Evolutionary conservation across 1,139 yeast species (phyloP).

Genomic region (Suhomyces bribrorum): DNA sequence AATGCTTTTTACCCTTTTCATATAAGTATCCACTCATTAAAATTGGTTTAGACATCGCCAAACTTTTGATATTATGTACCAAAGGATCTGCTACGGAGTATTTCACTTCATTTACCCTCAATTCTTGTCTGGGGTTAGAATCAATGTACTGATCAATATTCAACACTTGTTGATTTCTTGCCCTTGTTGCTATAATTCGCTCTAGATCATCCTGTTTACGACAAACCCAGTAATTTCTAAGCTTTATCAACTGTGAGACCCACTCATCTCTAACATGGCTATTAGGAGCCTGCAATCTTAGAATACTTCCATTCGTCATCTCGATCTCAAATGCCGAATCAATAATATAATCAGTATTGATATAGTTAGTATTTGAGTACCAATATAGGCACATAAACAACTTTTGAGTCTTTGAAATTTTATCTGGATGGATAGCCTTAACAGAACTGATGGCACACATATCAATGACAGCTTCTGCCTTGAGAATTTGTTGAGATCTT

Average conservation of each 20-base stretch:
- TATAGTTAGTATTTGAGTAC: slow-evolving; percentile 30
- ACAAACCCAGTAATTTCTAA: slow-evolving; percentile 61
- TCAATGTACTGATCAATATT: slow-evolving; percentile 60
- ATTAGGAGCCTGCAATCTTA: slow-evolving; percentile 62
- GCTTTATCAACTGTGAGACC: slow-evolving; percentile 50
- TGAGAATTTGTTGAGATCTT: slow-evolving; percentile 53
- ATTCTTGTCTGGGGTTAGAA: slow-evolving; percentile 52
- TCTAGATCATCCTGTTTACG: slow-evolving; percentile 46
- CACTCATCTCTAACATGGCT: slow-evolving; percentile 58
- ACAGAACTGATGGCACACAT: slow-evolving; percentile 50
- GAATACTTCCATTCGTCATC: slow-evolving; percentile 45
- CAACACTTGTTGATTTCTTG: slow-evolving; percentile 48
- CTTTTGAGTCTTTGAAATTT: slow-evolving; percentile 34
- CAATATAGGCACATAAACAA: slow-evolving; percentile 46
- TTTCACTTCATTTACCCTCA: slow-evolving; percentile 55
- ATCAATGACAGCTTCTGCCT: slow-evolving; percentile 65
- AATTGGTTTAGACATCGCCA: slow-evolving; percentile 61
- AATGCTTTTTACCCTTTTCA: slow-evolving; percentile 68
- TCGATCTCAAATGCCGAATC: slow-evolving; percentile 56
- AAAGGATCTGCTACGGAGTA: slow-evolving; percentile 55
- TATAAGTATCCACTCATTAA: slow-evolving; percentile 64
- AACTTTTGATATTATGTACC: slow-evolving; percentile 55
- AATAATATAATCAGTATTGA: slow-evolving; percentile 32
- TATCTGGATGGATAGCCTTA: slow-evolving; percentile 26
- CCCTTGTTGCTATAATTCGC: slow-evolving; percentile 38